Evolutionary conservation across 163 green algal species (phyloP), one percentile per base, ranked within the genome.

Genomic region (Chlamydomonas reinhardtii): DNA sequence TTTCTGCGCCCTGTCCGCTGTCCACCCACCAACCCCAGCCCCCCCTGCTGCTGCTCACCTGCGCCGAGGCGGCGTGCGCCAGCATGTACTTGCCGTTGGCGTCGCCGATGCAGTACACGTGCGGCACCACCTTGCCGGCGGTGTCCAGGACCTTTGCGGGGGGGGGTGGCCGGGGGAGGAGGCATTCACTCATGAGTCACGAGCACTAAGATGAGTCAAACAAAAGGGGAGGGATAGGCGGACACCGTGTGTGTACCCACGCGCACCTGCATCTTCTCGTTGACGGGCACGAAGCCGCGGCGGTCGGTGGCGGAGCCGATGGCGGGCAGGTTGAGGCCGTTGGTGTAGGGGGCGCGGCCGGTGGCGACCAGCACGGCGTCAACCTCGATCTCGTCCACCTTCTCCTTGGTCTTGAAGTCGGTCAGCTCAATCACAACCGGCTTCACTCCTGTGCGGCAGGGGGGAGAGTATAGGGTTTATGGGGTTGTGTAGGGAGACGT

Each of bases 1-100:
- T n/a, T n/a, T n/a, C n/a, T n/a, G n/a, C n/a, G n/a, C n/a, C n/a
- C n/a, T n/a, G n/a, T n/a, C n/a, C n/a, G 22, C 59, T 22, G 31
- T 0, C 59, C 17, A 2, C 27, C 64, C 27, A 34, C 24, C 39
- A 48, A 22, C 62, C 29, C 64, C 64, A 24, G 64, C 64, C 76
- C n/a, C n/a, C n/a, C n/a, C n/a, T n/a, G n/a, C n/a, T n/a, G n/a
- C n/a, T n/a, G n/a, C n/a, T 34, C 66, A 94, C 94, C 92, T 97
- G 95, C 6, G 97, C 62, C 62, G 62, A 70, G 76, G 98, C 98
- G 25, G 98, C 98, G 90, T 99, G 98, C 61, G 98, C 98, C 37
- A 99, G 94, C 98, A 99, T 99, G 93, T 98, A 98, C 93, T 98
- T 98, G 82, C 95, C 97, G 89, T 99, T 99, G 89, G 97, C 98